Base-by-base conservation (phyloP, 1,284 basidiomycete genomes). In the Tilletia caries region DNA sequence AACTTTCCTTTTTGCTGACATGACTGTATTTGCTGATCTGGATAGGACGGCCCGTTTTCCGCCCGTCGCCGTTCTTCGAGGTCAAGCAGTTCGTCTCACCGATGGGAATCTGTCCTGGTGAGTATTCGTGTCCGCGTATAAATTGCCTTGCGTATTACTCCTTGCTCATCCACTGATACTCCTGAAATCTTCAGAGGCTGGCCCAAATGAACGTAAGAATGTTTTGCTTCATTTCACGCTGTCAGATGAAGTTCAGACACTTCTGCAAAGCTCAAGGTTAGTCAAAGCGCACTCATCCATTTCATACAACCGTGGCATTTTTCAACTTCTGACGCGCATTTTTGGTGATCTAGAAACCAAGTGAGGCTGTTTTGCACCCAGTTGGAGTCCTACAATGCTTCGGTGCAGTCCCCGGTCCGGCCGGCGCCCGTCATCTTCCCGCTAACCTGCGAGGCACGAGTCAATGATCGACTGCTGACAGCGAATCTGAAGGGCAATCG, bases 401-500 rank as follows among this genome's bases (percentile, higher is more conserved):
- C 74, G 67, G 0, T 72, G 69, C 5, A 69, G 71, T 50, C 67
- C 68, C 43, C 70, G 68, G 1, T 27, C 65, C 20, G 62, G 27
- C 18, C 68, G 15, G 76, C 77, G 2, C 73, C 73, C 1, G 68
- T 81, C 54, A 79, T 81, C 44, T 82, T 82, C 65, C 81, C 81
- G 23, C 71, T 73, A 12, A 73, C 73, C 0, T 77, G 79, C 69
- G 80, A 82, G 64, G 75, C 73, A 0, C 69, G 76, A 4, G 77
- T 82, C 66, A 82, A 82, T 65, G 70, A 66, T 1, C 62, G 52
- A 1, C 50, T 70, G 2, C 72, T 81, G 1, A 71, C 75, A 2
- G 72, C 67, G 32, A 82, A 76, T 41, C 71, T 82, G 20, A 71
- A 74, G 25, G 79, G 81, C 18, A 82, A 73, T 68, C 81, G 80